Base-by-base conservation (phyloP, 164 flowering plant genomes). In the Taxillus chinensis region DNA sequence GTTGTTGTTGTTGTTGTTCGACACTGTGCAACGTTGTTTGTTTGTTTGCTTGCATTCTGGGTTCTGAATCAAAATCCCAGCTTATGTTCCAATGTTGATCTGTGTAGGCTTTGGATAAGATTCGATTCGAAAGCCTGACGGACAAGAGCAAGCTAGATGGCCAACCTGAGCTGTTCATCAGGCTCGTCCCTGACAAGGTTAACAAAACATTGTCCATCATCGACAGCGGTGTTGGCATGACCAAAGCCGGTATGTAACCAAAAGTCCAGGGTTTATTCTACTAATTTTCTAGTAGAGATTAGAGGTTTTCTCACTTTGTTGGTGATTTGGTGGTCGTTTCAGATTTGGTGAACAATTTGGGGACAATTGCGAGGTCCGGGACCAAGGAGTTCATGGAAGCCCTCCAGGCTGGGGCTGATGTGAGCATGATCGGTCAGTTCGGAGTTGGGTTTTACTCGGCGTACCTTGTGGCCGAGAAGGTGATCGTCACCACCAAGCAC, bases 341-440 rank as follows among this genome's bases (percentile, higher is more conserved):
- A 78, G 86, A 82, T 54, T 62, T 80, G 83, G 86, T 82, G 70
- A 80, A 82, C 70, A 80, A 82, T 54, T 63, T 80, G 70, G 87
- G 87, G 8, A 83, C 85, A 14, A 82, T 82, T 64, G 86, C 86
- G 5, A 78, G 80, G 71, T 82, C 86, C 2, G 86, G 86, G 3
- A 80, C 86, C 7, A 82, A 79, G 73, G 83, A 82, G 59, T 82
- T 82, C 64, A 82, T 82, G 86, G 83, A 82, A 62, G 86, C 86
- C 11, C 51, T 82, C 63, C 71, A 67, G 52, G 83, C 82, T 13
- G 80, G 83, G 3, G 80, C 86, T 7, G 83, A 82, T 69, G 80
- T 82, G n/a, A 82, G 86, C 71, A 82, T 82, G 86, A 82, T 82
- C 43, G 85, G 82, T 5, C 81, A 81, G 14, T 79, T 78, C 13